Evolutionary conservation across 441 rosid species (phyloP).

Genomic region (Gossypium gossypioides): DNA sequence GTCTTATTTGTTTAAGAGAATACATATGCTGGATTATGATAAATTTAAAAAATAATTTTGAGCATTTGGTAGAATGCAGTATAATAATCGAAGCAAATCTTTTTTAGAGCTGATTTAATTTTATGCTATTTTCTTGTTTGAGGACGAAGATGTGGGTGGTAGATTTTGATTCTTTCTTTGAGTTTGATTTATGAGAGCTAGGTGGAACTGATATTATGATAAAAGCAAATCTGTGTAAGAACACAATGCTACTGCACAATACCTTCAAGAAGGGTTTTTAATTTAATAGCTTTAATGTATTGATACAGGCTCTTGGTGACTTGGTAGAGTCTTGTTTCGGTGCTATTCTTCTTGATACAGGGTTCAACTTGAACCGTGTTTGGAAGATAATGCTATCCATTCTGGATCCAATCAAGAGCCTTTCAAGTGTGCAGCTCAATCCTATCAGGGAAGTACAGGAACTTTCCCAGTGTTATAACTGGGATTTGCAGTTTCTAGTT

Average conservation of each 20-base stretch:
- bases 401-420: slow-evolving; percentile 49
- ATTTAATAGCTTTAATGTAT: slow-evolving; percentile 6
- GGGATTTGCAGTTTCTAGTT: slow-evolving; percentile 30
- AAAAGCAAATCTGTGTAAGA: background rate
- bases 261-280: slow-evolving; percentile 6
- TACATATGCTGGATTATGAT: background rate
- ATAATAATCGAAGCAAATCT: background rate
- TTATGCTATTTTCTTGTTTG: background rate
- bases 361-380: slow-evolving; percentile 54
- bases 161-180: background rate
- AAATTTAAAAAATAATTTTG: background rate
- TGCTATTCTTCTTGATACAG: slow-evolving; percentile 76
- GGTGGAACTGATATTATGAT: slow-evolving; percentile 2
- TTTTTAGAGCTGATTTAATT: background rate
- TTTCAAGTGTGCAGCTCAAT: slow-evolving; percentile 55
- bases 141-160: background rate
- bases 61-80: background rate
- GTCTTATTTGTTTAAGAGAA: background rate
- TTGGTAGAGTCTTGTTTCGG: slow-evolving; percentile 82
- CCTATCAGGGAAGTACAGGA: slow-evolving; percentile 69
- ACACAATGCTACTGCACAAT: background rate
- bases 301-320: slow-evolving; percentile 79
- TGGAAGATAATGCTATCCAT: slow-evolving; percentile 73
- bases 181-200: background rate
- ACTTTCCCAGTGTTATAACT: slow-evolving; percentile 59